phyloP scores from a whole-genome alignment of 2,329 filamentous ascomycete genomes.

The Talaromyces pinophilus region DNA sequence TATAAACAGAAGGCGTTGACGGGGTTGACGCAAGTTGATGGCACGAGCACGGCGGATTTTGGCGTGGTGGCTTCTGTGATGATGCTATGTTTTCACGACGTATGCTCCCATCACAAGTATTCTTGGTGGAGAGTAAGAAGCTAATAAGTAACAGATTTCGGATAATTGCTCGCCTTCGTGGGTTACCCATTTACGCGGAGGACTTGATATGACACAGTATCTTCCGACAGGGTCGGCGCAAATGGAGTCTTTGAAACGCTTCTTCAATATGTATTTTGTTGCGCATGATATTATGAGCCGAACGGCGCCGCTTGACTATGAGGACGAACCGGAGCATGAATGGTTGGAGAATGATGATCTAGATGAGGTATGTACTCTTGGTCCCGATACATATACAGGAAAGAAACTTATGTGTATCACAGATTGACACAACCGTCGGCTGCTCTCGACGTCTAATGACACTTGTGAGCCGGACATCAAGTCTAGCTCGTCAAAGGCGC shows the following conservation, averaged over 20 bases:
- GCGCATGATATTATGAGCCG: slow-evolving; percentile 38
- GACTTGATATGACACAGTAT: slow-evolving; percentile 31
- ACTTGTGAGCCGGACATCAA: slow-evolving; percentile 30
- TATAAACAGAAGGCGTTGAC: slow-evolving; percentile 32
- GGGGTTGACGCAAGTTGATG: slow-evolving; percentile 30
- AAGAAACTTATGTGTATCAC: neutral
- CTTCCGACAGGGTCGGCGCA: slow-evolving; percentile 23
- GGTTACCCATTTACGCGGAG: slow-evolving; percentile 36
- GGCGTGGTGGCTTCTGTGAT: slow-evolving; percentile 33
- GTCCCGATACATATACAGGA: neutral
- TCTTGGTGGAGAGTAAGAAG: neutral
- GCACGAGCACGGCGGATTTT: slow-evolving; percentile 26
- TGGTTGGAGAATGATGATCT: slow-evolving; percentile 31
- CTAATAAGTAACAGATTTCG: slow-evolving; percentile 29
- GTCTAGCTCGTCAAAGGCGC: slow-evolving; percentile 20
- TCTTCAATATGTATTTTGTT: slow-evolving; percentile 35
- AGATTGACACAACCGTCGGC: slow-evolving; percentile 37
- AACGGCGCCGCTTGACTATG: slow-evolving; percentile 23
- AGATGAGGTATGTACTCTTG: slow-evolving; percentile 28
- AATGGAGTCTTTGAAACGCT: slow-evolving; percentile 24
- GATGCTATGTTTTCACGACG: slow-evolving; percentile 40
- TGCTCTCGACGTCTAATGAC: slow-evolving; percentile 36
- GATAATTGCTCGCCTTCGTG: slow-evolving; percentile 37
- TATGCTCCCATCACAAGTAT: slow-evolving; percentile 12
- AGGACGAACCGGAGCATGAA: slow-evolving; percentile 13